A percentile compares a stretch with the other conserved stretches of the same genome.
Evolutionary conservation across 192 early-diverging fungal genomes (phyloP).

Genomic region (Coemansia sp.): DNA sequence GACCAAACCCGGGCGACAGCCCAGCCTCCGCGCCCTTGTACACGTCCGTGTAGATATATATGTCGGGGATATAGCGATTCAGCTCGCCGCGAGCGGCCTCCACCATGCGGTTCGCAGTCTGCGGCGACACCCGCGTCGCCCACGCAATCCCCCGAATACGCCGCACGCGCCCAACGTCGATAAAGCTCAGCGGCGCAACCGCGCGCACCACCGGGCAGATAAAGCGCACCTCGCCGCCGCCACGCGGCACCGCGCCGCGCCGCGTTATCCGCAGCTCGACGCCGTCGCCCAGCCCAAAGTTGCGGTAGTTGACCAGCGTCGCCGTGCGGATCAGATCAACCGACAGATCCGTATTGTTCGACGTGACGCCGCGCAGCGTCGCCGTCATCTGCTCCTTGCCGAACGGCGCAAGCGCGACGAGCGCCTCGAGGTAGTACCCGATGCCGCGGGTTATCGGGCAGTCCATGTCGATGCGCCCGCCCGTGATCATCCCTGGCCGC

Average conservation of each 20-base stretch:
- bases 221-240: conserved; percentile 91
- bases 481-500: conserved; percentile 85
- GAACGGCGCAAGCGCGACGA: conserved; percentile 92
- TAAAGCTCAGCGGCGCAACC: conserved; percentile 77
- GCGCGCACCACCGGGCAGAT: conserved; percentile 76
- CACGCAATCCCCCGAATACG: conserved; percentile 96
- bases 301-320: conserved; percentile 73
- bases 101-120: conserved; percentile 91
- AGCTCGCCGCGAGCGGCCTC: conserved; percentile 82
- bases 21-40: conserved; percentile 96
- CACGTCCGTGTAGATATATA: conserved; percentile 97
- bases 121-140: conserved; percentile 88
- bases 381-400: conserved; percentile 80
- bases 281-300: conserved; percentile 84
- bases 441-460: conserved; percentile 84
- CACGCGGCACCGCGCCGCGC: conserved; percentile 86
- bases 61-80: conserved; percentile 93
- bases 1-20: conserved; percentile 87
- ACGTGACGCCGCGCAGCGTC: conserved; percentile 89
- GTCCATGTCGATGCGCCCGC: conserved; percentile 83
- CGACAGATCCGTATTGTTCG: conserved; percentile 87
- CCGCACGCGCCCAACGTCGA: conserved; percentile 83
- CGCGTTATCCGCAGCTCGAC: conserved; percentile 86
- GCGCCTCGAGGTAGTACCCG: conserved; percentile 91
- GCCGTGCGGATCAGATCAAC: conserved; percentile 93